Base-by-base conservation (phyloP, 2,329 filamentous ascomycete species). In the Basipetospora chlamydospora region DNA sequence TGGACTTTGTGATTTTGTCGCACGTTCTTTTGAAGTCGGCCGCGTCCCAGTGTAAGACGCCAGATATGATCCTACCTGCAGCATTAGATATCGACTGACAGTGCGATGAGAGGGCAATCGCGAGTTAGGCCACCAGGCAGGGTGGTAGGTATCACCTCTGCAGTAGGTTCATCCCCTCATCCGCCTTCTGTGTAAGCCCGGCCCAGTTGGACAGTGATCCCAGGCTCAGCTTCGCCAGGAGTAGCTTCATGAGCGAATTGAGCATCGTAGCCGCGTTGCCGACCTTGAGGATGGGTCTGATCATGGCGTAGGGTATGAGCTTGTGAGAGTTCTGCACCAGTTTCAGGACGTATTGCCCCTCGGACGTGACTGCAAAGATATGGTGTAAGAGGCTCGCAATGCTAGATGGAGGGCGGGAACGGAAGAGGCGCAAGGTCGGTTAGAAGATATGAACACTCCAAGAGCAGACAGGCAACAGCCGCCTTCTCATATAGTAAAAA, bases 181-280 rank as follows among this genome's bases (percentile, higher is more conserved):
- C 74, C 1, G 77, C 70, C 32, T 73, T 73, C 32, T 71, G 69
- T 0, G 78, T 86, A 26, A 84, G 52, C 0, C 83, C 81, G 9
- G 87, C 67, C 78, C 79, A 88, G 51, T 86, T 87, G 4, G 82
- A 84, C 35, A 88, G 57, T 6, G 74, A 74, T 2, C 73, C 75
- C 4, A 88, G 63, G 44, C 79, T 81, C 39, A 86, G 60, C 56
- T 90, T 90, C n/a, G 81, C 76, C 11, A 90, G 64, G 12, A 87
- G 64, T 12, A 88, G 59, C 37, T 66, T 70, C 52, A 82, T 67
- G 67, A 88, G 77, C 40, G 68, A 81, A 47, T 70, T 80, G 39
- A 88, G 77, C 82, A 90, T 87, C 15, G 75, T 80, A 1, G 81
- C 81, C 0, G 81, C 81, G 50, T 88, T 90, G 5, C 82, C 79